Percentiles rank a stretch among this genome's conserved stretches.
Evolutionary conservation across 1,139 yeast genomes (phyloP).

Genomic region (Suhomyces terraborum): DNA sequence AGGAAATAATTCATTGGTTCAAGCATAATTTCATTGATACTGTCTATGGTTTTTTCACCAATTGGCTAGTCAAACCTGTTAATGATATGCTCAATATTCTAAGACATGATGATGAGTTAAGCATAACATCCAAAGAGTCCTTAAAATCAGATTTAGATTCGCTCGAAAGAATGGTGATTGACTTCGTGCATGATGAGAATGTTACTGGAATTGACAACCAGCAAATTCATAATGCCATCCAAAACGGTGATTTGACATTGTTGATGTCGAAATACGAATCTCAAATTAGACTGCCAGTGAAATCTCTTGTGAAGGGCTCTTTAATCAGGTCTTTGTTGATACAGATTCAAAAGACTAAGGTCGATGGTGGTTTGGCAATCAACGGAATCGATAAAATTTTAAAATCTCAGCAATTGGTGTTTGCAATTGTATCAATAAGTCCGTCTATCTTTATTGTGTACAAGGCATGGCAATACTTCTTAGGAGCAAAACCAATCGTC

Average conservation of each 20-base stretch:
- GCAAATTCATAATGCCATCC: slow-evolving; percentile 46
- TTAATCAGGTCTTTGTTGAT: slow-evolving; percentile 76
- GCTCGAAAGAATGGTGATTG: slow-evolving; percentile 83
- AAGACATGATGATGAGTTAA: slow-evolving; percentile 77
- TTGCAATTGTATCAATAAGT: slow-evolving; percentile 85
- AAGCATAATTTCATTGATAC: slow-evolving; percentile 64
- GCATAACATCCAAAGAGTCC: slow-evolving; percentile 79
- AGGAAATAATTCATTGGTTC: slow-evolving; percentile 56
- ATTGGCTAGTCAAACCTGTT: slow-evolving; percentile 86
- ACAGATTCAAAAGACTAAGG: slow-evolving; percentile 92
- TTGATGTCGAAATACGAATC: slow-evolving; percentile 79
- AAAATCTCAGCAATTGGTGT: slow-evolving; percentile 88
- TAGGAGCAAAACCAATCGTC: slow-evolving; percentile 39
- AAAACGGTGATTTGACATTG: slow-evolving; percentile 74
- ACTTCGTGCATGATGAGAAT: slow-evolving; percentile 53
- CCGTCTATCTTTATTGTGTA: slow-evolving; percentile 71
- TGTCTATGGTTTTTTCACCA: slow-evolving; percentile 62
- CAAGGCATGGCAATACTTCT: slow-evolving; percentile 34
- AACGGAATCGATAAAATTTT: slow-evolving; percentile 87
- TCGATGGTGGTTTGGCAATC: slow-evolving; percentile 89
- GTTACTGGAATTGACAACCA: slow-evolving; percentile 24
- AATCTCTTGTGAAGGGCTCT: slow-evolving; percentile 63
- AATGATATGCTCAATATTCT: slow-evolving; percentile 73
- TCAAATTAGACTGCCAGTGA: slow-evolving; percentile 71
- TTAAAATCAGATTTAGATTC: slow-evolving; percentile 76